Evolutionary conservation across 2,329 filamentous ascomycete species (phyloP), one percentile per base, ranked within the genome.

Genomic region (Sclerotinia nivalis): DNA sequence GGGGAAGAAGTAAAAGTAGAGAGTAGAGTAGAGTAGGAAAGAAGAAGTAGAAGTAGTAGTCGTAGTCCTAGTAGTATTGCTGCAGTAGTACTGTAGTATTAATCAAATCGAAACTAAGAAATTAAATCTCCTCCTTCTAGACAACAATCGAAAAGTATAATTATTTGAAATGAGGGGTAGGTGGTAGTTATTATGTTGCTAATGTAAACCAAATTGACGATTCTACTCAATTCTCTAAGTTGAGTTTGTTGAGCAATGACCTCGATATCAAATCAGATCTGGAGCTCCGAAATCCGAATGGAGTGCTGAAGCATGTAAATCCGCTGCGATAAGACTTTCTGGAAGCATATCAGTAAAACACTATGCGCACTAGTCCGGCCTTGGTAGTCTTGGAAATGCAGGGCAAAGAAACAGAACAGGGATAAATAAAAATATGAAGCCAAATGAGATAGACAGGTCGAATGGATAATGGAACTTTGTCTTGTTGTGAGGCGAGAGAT

Each of bases 331-430:
- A 64, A 64, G 45, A 52, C 8, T 52, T 52, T 52, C 47, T 40
- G 22, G n/a, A 64, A 64, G 61, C 34, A 47, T 64, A 64, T 40
- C 61, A 52, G 31, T 64, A 52, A 64, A 64, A 64, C 61, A 52
- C 31, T 13, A 13, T 18, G 10, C 34, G 61, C 31, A 64, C 49
- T 64, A 64, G 34, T 40, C 31, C 37, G 20, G 61, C 47, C 61
- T 64, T 52, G 61, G 61, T 40, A 62, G 47, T 64, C 61, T 64
- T 64, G 61, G 61, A 52, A 40, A 64, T 52, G 61, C 61, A 64
- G 61, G 47, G 61, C 61, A 40, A 13, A 28, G 22, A 20, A 40
- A 40, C 4, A 12, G 3, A 4, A 20, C 60, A 64, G 45, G 60
- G 60, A 64, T 64, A 15, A 54, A n/a, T 47, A 18, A 64, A 40